A percentile compares a stretch with the other conserved stretches of the same genome.
Evolutionary conservation across 2,329 filamentous ascomycete genomes (phyloP).

Genomic region (Fusarium dimerum): DNA sequence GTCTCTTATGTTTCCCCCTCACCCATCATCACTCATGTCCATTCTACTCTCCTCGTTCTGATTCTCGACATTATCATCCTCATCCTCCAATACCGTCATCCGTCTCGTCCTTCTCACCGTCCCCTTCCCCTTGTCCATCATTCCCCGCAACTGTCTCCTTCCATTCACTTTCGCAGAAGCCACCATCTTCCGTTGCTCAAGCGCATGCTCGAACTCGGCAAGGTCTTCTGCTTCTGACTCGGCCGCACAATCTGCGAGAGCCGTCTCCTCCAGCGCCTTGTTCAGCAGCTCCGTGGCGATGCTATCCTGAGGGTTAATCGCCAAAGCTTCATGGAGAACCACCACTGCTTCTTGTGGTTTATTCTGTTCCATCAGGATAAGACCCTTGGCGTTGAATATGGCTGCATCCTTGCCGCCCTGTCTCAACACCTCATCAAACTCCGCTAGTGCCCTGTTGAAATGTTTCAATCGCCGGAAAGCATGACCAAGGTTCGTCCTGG

Average conservation of each 20-base stretch:
- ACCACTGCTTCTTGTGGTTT: slow-evolving; percentile 75
- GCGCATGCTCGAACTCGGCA: slow-evolving; percentile 52
- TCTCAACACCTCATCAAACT: slow-evolving; percentile 86
- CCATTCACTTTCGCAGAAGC: slow-evolving; percentile 42
- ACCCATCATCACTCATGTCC: slow-evolving; percentile 58
- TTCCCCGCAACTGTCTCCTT: slow-evolving; percentile 16
- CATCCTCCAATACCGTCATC: slow-evolving; percentile 35
- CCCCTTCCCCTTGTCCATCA: slow-evolving; percentile 48
- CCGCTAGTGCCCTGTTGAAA: slow-evolving; percentile 69
- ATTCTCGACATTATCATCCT: slow-evolving; percentile 38
- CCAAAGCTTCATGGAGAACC: slow-evolving; percentile 81
- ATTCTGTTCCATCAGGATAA: slow-evolving; percentile 79
- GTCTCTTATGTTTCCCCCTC: slow-evolving; percentile 1
- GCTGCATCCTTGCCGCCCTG: slow-evolving; percentile 77
- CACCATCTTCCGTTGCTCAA: slow-evolving; percentile 48
- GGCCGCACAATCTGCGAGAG: slow-evolving; percentile 45
- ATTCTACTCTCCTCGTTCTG: slow-evolving; percentile 50
- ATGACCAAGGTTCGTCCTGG: slow-evolving; percentile 86
- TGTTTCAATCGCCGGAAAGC: slow-evolving; percentile 73
- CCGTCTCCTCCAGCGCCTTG: slow-evolving; percentile 68
- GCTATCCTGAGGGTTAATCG: slow-evolving; percentile 76
- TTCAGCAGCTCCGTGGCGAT: slow-evolving; percentile 78
- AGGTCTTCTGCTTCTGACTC: slow-evolving; percentile 50
- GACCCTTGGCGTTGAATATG: slow-evolving; percentile 79
- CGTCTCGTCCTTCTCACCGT: slow-evolving; percentile 39